Conservation (phyloP, 805 yeast species). For the Lachancea waltii region DNA sequence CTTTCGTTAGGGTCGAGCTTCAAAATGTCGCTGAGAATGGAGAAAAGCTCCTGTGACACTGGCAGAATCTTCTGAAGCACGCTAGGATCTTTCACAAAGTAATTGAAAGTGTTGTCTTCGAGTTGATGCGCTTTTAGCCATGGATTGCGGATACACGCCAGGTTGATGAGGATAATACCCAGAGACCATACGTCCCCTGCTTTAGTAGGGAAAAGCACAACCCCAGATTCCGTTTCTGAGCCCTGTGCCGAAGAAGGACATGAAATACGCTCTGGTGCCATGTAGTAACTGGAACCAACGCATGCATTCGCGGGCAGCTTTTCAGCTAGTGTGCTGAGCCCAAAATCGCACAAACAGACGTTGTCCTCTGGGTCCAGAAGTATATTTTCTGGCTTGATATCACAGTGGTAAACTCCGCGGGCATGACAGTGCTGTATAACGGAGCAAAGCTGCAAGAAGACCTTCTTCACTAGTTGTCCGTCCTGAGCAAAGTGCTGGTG, state of each 20-base stretch:
- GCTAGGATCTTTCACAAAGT: conserved; percentile 48
- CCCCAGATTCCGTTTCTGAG: conserved; percentile 8
- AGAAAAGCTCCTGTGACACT: conserved; percentile 55
- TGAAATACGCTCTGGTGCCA: conserved; percentile 83
- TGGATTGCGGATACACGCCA: conserved; percentile 80
- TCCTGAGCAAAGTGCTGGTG: conserved; percentile 51
- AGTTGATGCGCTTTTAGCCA: conserved; percentile 73
- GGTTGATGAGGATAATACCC: conserved; percentile 72
- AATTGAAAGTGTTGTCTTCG: conserved; percentile 58
- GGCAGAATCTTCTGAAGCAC: conserved; percentile 66
- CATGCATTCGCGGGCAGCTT: conserved; percentile 63
- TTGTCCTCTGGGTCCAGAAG: conserved; percentile 54
- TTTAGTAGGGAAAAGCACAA: conserved; percentile 45
- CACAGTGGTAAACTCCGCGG: conserved; percentile 83
- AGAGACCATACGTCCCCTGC: conserved; percentile 87
- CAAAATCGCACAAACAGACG: conserved; percentile 77
- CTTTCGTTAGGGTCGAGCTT: conserved; percentile 32
- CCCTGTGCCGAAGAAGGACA: conserved; percentile 26
- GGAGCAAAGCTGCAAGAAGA: conserved; percentile 70
- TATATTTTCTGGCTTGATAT: conserved; percentile 91
- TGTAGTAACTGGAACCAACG: conserved; percentile 82
- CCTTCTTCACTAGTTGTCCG: conserved; percentile 46
- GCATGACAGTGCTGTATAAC: conserved; percentile 80
- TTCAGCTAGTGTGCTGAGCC: conserved; percentile 63
- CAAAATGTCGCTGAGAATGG: conserved; percentile 37